These are phyloP conservation scores for Chenopodium suecicum DNA, from an alignment of 148 eudicot genomes.

Conservation along the genomic window DNA sequence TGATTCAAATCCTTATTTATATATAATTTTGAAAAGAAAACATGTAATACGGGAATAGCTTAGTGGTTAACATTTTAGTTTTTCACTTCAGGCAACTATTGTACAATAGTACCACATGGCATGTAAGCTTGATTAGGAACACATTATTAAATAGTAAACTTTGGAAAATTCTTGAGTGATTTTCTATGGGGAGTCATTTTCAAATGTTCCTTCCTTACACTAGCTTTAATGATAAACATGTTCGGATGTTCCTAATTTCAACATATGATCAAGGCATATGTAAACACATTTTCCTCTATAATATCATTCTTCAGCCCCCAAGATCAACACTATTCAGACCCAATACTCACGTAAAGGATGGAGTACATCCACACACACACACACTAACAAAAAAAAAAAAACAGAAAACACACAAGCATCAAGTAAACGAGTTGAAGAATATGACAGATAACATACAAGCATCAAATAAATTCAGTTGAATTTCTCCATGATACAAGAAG, in stretches of 20 bases:
- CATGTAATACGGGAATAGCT: too few species aligned
- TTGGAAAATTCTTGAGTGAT: not conserved
- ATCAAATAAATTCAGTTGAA: not conserved
- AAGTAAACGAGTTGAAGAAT: not conserved
- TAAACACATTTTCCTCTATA: not conserved
- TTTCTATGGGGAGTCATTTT: not conserved
- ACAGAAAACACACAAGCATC: too few species aligned
- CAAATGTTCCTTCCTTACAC: not conserved
- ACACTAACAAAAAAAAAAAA: too few species aligned
- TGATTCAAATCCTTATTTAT: too few species aligned
- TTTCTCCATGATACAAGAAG: not conserved
- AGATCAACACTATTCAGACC: not conserved
- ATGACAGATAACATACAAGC: not conserved
- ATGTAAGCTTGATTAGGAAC: too few species aligned
- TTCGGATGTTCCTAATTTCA: not conserved
- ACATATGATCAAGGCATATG: not conserved
- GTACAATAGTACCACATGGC: too few species aligned
- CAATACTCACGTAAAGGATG: not conserved
- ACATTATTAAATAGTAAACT: too few species aligned
- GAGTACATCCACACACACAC: not conserved
- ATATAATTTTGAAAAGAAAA: too few species aligned
- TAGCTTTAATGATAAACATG: too few species aligned
- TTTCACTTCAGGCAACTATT: too few species aligned
- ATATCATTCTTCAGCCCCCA: not conserved
- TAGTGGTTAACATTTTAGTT: too few species aligned